phyloP scores from a whole-genome alignment of 2,329 filamentous ascomycete genomes.

The Colletotrichum sp. region DNA sequence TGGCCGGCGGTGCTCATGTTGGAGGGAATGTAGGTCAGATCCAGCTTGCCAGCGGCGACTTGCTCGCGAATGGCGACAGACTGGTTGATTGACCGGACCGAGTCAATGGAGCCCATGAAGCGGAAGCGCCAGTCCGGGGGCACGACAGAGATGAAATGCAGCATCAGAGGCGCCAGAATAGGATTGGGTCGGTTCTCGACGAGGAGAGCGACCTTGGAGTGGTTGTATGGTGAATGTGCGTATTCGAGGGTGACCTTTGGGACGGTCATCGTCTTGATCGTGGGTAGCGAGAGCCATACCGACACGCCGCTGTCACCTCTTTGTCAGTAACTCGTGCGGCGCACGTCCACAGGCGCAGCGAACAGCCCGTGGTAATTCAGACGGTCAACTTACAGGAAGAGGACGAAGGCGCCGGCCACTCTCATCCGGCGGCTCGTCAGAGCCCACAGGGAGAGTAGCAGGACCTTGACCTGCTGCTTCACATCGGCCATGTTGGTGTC shows the following conservation, averaged over 20 bases:
- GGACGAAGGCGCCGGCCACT: constrained; percentile 29
- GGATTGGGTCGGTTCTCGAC: constrained; percentile 57
- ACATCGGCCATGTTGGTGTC: constrained; percentile 25
- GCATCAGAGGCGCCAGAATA: constrained; percentile 56
- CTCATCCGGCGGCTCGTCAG: constrained; percentile 39
- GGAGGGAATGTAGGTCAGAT: constrained; percentile 54
- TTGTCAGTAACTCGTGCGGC: background rate
- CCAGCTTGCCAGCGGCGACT: constrained; percentile 49
- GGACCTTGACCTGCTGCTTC: constrained; percentile 24
- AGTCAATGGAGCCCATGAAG: constrained; percentile 57
- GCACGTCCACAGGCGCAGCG: background rate
- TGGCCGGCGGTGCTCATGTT: constrained; percentile 56
- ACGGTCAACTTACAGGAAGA: constrained; percentile 34
- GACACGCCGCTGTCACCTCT: constrained; percentile 13
- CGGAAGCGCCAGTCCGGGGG: constrained; percentile 61
- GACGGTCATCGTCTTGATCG: constrained; percentile 26
- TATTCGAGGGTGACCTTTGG: constrained; percentile 39
- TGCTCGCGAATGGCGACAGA: constrained; percentile 51
- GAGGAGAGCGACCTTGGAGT: constrained; percentile 59
- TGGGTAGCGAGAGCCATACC: constrained; percentile 25
- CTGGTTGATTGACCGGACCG: constrained; percentile 48
- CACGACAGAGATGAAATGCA: constrained; percentile 61
- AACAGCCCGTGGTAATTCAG: background rate
- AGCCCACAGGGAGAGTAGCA: constrained; percentile 33
- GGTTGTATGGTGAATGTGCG: constrained; percentile 44